These are phyloP conservation scores for Omphalea diandra DNA, from an alignment of 441 rosid species.

Conservation along the genomic window DNA sequence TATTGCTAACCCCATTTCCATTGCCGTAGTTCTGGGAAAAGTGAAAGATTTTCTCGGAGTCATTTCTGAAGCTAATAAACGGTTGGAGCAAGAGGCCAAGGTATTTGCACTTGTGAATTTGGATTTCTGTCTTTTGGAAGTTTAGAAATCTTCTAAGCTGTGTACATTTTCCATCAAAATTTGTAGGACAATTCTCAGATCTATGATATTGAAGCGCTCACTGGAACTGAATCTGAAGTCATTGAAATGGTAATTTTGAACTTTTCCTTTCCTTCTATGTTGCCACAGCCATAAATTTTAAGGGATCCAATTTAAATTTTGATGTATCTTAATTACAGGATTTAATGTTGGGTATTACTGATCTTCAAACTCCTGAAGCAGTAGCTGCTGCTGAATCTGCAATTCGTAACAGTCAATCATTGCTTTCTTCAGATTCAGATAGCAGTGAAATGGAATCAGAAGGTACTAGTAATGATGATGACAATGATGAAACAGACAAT, in stretches of 20 bases:
- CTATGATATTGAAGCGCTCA: conserved; percentile 62
- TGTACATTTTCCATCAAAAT: neutral
- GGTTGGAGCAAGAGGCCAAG: conserved; percentile 43
- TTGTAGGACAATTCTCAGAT: conserved; percentile 49
- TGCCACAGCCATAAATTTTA: neutral
- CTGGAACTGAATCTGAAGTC: conserved; percentile 60
- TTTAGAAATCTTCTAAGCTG: neutral
- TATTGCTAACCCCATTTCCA: conserved; percentile 5
- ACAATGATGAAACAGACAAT: neutral
- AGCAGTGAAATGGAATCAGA: conserved; percentile 42
- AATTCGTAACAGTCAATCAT: conserved; percentile 37
- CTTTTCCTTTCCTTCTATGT: neutral
- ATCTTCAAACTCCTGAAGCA: conserved; percentile 84
- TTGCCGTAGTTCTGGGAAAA: conserved; percentile 58
- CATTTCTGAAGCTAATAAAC: conserved; percentile 70
- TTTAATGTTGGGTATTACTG: conserved; percentile 72
- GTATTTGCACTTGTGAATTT: neutral
- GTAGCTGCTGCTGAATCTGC: conserved; percentile 77
- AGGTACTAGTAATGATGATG: conserved; percentile 33
- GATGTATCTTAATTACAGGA: conserved; percentile 34
- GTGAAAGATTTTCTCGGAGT: conserved; percentile 68
- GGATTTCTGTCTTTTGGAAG: neutral
- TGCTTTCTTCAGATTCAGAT: conserved; percentile 28
- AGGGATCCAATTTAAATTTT: neutral
- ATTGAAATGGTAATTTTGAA: conserved; percentile 60